Evolutionary conservation across 768 basidiomycete species (phyloP), one percentile per base, ranked within the genome.

Genomic region (Pleurotus eryngii): DNA sequence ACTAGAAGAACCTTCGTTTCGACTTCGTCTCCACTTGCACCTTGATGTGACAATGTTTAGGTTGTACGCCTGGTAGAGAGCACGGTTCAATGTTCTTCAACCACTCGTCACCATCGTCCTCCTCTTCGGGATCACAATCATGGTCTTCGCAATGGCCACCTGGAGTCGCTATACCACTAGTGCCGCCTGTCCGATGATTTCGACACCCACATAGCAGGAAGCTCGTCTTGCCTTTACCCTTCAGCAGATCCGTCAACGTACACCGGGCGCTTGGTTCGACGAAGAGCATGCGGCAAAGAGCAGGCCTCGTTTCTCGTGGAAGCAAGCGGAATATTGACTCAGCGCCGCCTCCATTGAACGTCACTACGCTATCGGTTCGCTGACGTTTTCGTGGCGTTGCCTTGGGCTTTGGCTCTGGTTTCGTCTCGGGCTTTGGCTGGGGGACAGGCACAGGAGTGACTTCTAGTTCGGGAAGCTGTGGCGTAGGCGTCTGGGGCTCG

Each of bases 321-420:
- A 99, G 81, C 8, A 98, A 79, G 17, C 96, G 86, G 80, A 99
- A 98, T 66, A 99, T 97, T 6, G 93, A 95, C 69, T 98, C 96
- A 24, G 92, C 86, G 17, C 90, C 88, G 55, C 81, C 81, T 20
- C 81, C 84, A 51, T 83, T 82, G 78, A 83, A 89, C 1, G 92
- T 92, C 43, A 81, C 72, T 51, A 85, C 81, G 62, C 76, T 78
- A 60, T 77, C 78, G 22, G 74, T 73, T 59, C 82, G 79, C 58
- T 74, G 73, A 14, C 77, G 75, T 57, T 67, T 71, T 58, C 14
- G 67, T 56, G 12, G 66, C 59, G 40, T 38, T 18, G 55, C 24
- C 18, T 56, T 56, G 26, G 55, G 42, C 11, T 46, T 56, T 39
- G 22, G 43, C n/a, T 56, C 38, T 12, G 18, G 17, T n/a, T 53